phyloP scores from a whole-genome alignment of 257 asterid genomes.

The Penstemon barbatus region DNA sequence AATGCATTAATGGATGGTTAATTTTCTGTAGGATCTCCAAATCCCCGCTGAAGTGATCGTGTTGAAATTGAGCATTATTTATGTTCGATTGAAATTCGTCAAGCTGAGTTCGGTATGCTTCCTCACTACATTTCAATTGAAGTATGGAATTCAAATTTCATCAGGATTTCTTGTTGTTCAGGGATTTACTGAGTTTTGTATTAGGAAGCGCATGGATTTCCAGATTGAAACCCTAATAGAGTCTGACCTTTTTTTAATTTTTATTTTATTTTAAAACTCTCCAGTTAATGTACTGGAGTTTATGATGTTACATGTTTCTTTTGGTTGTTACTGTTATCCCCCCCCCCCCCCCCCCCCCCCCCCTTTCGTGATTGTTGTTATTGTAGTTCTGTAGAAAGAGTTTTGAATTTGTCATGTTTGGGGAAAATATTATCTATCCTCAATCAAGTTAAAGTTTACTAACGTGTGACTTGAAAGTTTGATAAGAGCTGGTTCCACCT shows the following conservation, averaged over 20 bases:
- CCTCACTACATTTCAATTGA: background rate
- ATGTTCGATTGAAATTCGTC: constrained; percentile 28
- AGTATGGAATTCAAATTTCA: background rate
- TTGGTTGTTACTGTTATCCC: background rate
- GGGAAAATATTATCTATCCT: background rate
- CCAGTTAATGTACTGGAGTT: background rate
- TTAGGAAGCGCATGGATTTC: constrained; percentile 16
- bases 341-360: too few species aligned
- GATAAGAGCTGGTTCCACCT: background rate
- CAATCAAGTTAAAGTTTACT: background rate
- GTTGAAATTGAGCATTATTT: constrained; percentile 12
- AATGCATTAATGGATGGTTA: too few species aligned
- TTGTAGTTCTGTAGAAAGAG: background rate
- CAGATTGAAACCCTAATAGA: constrained; percentile 17
- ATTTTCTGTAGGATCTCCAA: constrained; percentile 27
- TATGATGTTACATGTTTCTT: background rate
- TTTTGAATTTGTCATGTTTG: constrained; percentile 8
- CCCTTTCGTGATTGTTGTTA: background rate
- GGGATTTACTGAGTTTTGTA: background rate
- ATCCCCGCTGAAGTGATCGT: constrained; percentile 37
- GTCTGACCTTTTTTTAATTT: background rate
- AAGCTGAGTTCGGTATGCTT: constrained; percentile 38
- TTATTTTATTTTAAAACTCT: background rate
- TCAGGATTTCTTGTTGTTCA: background rate
- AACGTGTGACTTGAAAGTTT: background rate